Base-by-base conservation (phyloP, 352 stramenopile species). In the Hyaloperonospora brassicae region DNA sequence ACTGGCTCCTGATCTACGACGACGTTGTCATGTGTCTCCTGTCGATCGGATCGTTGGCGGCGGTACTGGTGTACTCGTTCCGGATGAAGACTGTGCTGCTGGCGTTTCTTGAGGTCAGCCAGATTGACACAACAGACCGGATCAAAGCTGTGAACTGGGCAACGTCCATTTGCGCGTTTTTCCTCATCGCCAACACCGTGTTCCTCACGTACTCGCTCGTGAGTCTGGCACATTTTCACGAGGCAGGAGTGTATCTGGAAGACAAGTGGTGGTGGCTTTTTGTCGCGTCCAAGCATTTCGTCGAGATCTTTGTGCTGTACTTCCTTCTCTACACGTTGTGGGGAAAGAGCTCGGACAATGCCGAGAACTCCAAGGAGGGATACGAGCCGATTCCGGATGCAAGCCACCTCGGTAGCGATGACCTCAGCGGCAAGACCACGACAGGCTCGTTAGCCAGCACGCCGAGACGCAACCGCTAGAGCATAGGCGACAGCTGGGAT, bases 121-220 rank as follows among this genome's bases (percentile, higher is more conserved):
- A 98, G 68, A 96, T 98, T 41, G 93, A 95, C 35, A 98, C 93
- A 12, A 96, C 97, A n/a, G 89, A 86, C 55, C 88, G 97, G 56
- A 96, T 98, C 35, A 93, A 92, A 56, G 84, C 92, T 3, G 97
- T 98, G 45, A 89, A 97, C 31, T 97, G 89, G 80, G 97, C 97
- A 39, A 98, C 93, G 13, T 83, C 93, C 3, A 97, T 96, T 46
- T 95, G 93, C 38, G 96, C 96, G 30, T 73, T 96, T 46, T 98
- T 98, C 66, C 96, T 98, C 59, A 64, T 97, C n/a, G 84, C 91
- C 8, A 90, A 96, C 47, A 76, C 79, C 6, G 72, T 93, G 23
- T 86, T 98, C 56, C 81, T 98, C 45, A 73, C 62, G 17, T 89
- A 87, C 60, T 86, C 79, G 51, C 78, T 91, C 55, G 72, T 90